Evolutionary conservation across 768 basidiomycete genomes (phyloP).

Genomic region (Naganishia onofrii): DNA sequence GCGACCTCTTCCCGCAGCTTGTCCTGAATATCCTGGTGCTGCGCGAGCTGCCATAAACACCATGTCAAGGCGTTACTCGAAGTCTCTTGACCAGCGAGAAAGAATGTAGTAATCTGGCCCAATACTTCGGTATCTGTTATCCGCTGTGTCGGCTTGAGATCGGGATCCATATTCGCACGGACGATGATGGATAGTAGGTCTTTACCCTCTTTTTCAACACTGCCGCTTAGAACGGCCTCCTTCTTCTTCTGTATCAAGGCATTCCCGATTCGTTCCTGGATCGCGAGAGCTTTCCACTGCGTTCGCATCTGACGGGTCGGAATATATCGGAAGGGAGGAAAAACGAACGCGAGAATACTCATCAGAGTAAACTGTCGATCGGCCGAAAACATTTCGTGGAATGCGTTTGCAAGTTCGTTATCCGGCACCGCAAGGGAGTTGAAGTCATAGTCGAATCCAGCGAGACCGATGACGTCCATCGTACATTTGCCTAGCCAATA

Average conservation of each 20-base stretch:
- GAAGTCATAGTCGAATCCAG: constrained; percentile 75
- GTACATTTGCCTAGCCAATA: constrained; percentile 67
- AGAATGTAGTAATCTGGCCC: constrained; percentile 80
- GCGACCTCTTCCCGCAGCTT: constrained; percentile 69
- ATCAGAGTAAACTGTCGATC: constrained; percentile 34
- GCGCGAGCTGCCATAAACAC: constrained; percentile 73
- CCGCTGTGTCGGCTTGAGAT: constrained; percentile 59
- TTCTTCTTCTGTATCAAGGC: constrained; percentile 77
- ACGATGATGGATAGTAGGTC: constrained; percentile 80
- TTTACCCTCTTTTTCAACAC: constrained; percentile 57
- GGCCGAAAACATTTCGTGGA: constrained; percentile 48
- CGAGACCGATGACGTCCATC: constrained; percentile 73
- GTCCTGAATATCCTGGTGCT: constrained; percentile 65
- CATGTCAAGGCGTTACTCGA: constrained; percentile 79
- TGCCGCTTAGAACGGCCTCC: constrained; percentile 59
- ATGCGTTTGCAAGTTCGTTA: constrained; percentile 78
- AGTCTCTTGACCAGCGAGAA: constrained; percentile 79
- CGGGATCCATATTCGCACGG: constrained; percentile 70
- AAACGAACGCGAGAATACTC: constrained; percentile 54
- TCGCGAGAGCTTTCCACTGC: constrained; percentile 14
- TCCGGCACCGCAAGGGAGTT: constrained; percentile 79
- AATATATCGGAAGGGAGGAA: not conserved
- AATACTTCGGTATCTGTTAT: constrained; percentile 85
- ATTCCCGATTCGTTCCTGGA: constrained; percentile 40
- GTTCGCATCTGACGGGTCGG: constrained; percentile 18